Evolutionary conservation across 2,329 filamentous ascomycete genomes (phyloP), one percentile per base, ranked within the genome.

Genomic region (Lachnellula cervina): DNA sequence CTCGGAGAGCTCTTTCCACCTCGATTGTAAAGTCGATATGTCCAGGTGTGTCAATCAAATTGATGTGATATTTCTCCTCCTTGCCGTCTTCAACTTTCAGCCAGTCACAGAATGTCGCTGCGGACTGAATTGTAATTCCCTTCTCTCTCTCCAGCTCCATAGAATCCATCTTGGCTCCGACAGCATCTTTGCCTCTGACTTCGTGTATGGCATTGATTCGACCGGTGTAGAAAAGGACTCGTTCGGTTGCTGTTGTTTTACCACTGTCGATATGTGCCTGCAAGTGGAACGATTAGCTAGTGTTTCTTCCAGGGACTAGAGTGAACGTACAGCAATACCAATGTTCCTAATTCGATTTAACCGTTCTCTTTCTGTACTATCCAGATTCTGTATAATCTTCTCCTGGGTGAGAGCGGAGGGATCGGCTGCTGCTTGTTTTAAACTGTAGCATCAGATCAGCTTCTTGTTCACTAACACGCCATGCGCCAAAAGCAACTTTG

Each of bases 21-120:
- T 99, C 94, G 63, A 99, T 97, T 14, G 94, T 99, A 71, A 99
- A 99, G 73, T 99, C 94, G 69, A 99, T 97, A 76, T 99, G 94
- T 44, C 94, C 94, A 3, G 94, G 94, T 0, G 94, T 99, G 73
- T 99, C 94, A 70, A 99, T 99, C 79, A 99, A 79, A 75, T 99
- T 99, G 79, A 99, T 86, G 73, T 99, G 93, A 75, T 96, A 99
- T 66, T 86, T 90, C 73, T 96, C 86, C 51, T 97, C 90, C 69
- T 89, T 83, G 63, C 88, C 89, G 62, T 93, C 76, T 67, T 90
- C 86, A 73, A 83, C 86, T 78, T 96, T 97, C 63, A 88, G 77
- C 94, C 94, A 99, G 75, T 99, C 92, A 73, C 90, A 96, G 73
- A 96, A 99, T 0, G 94, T 99, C 23, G 94, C 94, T 11, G 94